phyloP scores from a whole-genome alignment of 2,329 filamentous ascomycete genomes.

The Xylariaceae sp. region DNA sequence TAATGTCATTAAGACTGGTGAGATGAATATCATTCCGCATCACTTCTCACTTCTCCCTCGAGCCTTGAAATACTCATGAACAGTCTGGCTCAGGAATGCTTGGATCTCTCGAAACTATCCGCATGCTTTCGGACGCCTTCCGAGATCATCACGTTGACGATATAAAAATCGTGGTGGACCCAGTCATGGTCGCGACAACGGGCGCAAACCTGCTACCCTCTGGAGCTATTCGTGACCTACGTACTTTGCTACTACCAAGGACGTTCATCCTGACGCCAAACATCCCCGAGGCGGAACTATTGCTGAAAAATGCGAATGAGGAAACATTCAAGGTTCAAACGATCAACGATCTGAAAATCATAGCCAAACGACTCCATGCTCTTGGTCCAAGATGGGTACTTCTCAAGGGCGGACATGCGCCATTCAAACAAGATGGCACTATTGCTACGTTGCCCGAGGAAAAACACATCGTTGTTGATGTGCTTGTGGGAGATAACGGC shows the following conservation, averaged over 20 bases:
- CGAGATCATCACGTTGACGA: constrained; percentile 49
- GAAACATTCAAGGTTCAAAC: constrained; percentile 42
- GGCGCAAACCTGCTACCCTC: constrained; percentile 65
- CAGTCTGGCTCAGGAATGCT: constrained; percentile 64
- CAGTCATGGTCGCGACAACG: constrained; percentile 88
- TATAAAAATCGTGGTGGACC: constrained; percentile 63
- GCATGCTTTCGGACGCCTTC: constrained; percentile 63
- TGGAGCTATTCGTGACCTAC: constrained; percentile 59
- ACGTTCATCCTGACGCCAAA: constrained; percentile 43
- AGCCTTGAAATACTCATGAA: background rate
- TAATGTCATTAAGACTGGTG: constrained; percentile 90
- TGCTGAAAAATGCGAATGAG: constrained; percentile 34
- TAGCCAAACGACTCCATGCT: constrained; percentile 62
- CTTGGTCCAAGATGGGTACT: constrained; percentile 78
- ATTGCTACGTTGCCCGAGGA: constrained; percentile 57
- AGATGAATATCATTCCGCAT: background rate
- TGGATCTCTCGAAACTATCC: constrained; percentile 66
- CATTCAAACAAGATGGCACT: constrained; percentile 61
- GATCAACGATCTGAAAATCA: constrained; percentile 61
- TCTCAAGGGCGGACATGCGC: constrained; percentile 87
- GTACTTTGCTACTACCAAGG: constrained; percentile 56
- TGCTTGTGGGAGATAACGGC: constrained; percentile 59
- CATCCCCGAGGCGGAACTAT: constrained; percentile 16
- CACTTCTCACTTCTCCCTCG: background rate
- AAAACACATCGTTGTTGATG: constrained; percentile 66